These are phyloP conservation scores for Aureobasidium namibiae DNA, from an alignment of 2,329 filamentous ascomycete genomes.

Conservation along the genomic window DNA sequence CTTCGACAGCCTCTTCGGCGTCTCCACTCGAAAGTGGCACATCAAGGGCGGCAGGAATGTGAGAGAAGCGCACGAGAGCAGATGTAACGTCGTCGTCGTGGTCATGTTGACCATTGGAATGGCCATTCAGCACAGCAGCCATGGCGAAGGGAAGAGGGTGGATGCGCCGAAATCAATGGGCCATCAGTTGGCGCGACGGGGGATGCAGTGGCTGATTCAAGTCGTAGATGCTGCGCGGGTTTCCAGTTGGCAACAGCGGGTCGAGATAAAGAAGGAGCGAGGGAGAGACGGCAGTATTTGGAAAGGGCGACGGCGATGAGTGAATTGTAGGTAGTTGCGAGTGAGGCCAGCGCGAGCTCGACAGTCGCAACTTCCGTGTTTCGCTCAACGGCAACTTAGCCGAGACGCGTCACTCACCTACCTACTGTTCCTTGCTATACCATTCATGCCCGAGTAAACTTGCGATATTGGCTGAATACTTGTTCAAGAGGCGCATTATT, in stretches of 20 bases:
- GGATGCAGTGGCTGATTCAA: neutral
- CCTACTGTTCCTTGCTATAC: neutral
- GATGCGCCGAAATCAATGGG: slow-evolving; percentile 7
- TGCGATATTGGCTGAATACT: too few relatives aligned
- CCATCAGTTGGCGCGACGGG: slow-evolving; percentile 1
- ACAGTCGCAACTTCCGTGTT: neutral
- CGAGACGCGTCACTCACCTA: slow-evolving; percentile 10
- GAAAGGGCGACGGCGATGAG: neutral
- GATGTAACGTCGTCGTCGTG: slow-evolving; percentile 29
- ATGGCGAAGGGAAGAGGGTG: slow-evolving; percentile 28
- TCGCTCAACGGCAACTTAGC: neutral
- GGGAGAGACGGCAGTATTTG: neutral
- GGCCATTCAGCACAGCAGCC: slow-evolving; percentile 43
- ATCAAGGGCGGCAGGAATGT: slow-evolving; percentile 55
- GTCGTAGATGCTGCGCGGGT: neutral
- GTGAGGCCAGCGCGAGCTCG: neutral
- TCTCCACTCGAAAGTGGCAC: slow-evolving; percentile 56
- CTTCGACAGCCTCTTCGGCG: slow-evolving; percentile 70
- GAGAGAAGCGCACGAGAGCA: slow-evolving; percentile 45
- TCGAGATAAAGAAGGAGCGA: neutral
- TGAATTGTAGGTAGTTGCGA: neutral
- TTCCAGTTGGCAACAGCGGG: neutral
- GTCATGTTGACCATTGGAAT: slow-evolving; percentile 45
- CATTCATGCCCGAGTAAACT: neutral
- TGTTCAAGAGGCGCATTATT: neutral